Conservation (phyloP, 2,329 filamentous ascomycete species). For the Nothopassalora personata region DNA sequence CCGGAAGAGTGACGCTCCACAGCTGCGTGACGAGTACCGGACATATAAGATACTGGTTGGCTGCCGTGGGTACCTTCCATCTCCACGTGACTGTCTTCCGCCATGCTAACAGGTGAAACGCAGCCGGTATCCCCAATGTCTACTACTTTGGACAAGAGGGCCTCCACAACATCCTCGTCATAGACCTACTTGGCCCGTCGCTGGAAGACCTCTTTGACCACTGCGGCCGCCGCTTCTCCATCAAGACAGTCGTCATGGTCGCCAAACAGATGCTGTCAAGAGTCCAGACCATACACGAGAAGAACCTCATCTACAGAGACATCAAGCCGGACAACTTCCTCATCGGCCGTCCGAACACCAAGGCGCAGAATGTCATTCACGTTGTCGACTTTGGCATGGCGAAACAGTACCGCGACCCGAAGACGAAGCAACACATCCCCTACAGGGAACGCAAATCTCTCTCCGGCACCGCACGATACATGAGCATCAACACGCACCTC, state of each 20-base stretch:
- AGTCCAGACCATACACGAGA: constrained; percentile 93
- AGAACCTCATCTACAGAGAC: constrained; percentile 97
- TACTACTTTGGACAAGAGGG: constrained; percentile 99
- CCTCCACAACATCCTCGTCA: constrained; percentile 97
- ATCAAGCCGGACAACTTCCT: constrained; percentile 99
- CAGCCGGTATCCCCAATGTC: constrained; percentile 97
- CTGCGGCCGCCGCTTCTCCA: constrained; percentile 88
- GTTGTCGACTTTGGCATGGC: constrained; percentile 99
- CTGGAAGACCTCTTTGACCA: constrained; percentile 97
- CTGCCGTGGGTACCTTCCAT: constrained; percentile 70
- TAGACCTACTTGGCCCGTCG: constrained; percentile 89
- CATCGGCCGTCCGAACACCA: constrained; percentile 85
- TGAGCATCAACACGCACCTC: constrained; percentile 99
- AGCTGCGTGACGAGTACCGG: constrained; percentile 95
- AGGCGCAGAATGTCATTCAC: constrained; percentile 95
- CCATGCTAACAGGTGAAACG: constrained; percentile 5
- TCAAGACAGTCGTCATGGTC: constrained; percentile 98
- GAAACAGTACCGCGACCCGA: constrained; percentile 97
- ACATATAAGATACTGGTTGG: constrained; percentile 99
- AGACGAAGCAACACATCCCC: constrained; percentile 98
- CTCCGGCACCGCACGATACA: constrained; percentile 94
- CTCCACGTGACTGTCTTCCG: background rate
- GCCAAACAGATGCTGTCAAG: constrained; percentile 98
- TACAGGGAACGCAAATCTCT: constrained; percentile 96
- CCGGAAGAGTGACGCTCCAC: constrained; percentile 95